Base-by-base conservation (phyloP, 176 grass and related monocot genomes). In the Puccinellia tenuiflora region DNA sequence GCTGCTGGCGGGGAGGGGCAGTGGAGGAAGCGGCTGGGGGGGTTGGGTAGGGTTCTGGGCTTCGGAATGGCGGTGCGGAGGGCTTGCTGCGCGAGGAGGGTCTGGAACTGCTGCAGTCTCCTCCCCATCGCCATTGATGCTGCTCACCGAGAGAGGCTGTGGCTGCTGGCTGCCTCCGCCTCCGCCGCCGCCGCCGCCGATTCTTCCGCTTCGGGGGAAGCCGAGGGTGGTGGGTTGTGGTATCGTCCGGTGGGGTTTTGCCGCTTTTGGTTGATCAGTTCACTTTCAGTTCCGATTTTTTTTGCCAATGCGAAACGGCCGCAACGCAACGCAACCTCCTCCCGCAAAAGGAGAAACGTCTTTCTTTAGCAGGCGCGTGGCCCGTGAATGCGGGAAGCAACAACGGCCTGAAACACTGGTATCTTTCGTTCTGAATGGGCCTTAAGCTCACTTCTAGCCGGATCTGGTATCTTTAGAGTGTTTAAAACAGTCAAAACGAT, bases 101-200 rank as follows among this genome's bases (percentile, higher is more conserved):
- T 65, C 22, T 28, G 75, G 84, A 79, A 65, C 73, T 45, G 76
- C 52, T 68, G 85, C 52, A 45, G 43, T 45, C 64, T 81, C 82
- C 82, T 85, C 61, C 39, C n/a, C 71, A 50, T 85, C 30, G 77
- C 52, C 79, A 81, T 81, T 31, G n/a, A n/a, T n/a, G 9, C 59
- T 16, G 45, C 77, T n/a, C 21, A 14, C 43, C 3, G 1, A 67
- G n/a, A n/a, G n/a, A n/a, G 39, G 55, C 24, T 21, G 61, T 56
- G 16, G 14, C 16, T 22, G 20, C 16, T 22, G 20, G 46, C 34
- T 59, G 48, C 47, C 31, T 1, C 40, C 9, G 40, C 0, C 8
- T 42, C 34, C 47, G 47, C 78, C 75, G 34, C 18, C 77, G 54
- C 34, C 47, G 47, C 78, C 75, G 34, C 18, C 77, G 54, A 25